phyloP scores from a whole-genome alignment of 805 yeast species.

The Metschnikowia picachoensis region DNA sequence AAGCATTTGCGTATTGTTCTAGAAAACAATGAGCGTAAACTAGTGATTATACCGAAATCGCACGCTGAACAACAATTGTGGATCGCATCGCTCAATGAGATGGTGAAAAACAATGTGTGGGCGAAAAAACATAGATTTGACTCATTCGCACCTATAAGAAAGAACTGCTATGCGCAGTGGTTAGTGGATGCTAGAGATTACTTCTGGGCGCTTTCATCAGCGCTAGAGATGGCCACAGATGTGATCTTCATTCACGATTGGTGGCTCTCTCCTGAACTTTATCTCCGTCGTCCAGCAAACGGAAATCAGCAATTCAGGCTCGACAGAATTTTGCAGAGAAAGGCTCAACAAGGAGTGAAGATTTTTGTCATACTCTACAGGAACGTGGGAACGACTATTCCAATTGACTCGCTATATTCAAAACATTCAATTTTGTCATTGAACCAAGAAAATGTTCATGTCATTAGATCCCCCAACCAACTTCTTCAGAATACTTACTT shows the following conservation, averaged over 20 bases:
- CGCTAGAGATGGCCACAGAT: constrained; percentile 89
- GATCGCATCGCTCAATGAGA: constrained; percentile 67
- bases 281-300: constrained; percentile 88
- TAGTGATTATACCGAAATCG: constrained; percentile 68
- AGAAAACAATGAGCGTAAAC: constrained; percentile 73
- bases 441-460: constrained; percentile 77
- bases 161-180: constrained; percentile 89
- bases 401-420: constrained; percentile 91
- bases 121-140: constrained; percentile 68
- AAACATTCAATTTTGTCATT: constrained; percentile 86
- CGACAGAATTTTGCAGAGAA: constrained; percentile 80
- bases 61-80: constrained; percentile 64
- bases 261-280: constrained; percentile 97
- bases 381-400: constrained; percentile 89
- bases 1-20: constrained; percentile 51
- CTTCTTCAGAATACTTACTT: constrained; percentile 87
- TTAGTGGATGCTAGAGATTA: constrained; percentile 96
- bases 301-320: constrained; percentile 93
- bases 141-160: constrained; percentile 89
- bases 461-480: constrained; percentile 93
- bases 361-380: constrained; percentile 88
- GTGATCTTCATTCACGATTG: constrained; percentile 94
- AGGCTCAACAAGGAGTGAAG: constrained; percentile 93
- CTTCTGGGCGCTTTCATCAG: constrained; percentile 93
- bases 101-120: constrained; percentile 73